These are phyloP conservation scores for Hansenula lynferdii DNA, from an alignment of 1,139 yeast species.

Conservation along the genomic window DNA sequence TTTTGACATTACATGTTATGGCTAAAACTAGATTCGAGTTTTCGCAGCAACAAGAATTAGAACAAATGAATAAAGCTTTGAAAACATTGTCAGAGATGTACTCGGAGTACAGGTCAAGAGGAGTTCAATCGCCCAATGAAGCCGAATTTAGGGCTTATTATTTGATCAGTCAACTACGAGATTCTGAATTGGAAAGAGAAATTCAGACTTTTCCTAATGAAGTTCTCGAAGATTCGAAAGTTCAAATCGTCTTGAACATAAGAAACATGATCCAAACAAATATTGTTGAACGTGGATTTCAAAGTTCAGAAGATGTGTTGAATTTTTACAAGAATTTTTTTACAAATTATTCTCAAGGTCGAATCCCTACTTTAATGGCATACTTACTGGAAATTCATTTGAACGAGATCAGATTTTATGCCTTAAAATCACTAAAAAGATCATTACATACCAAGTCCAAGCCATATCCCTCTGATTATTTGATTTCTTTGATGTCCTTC, in stretches of 20 bases:
- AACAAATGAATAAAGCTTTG: slow-evolving; percentile 87
- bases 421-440: slow-evolving; percentile 62
- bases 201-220: slow-evolving; percentile 62
- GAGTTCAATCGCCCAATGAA: slow-evolving; percentile 73
- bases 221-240: slow-evolving; percentile 48
- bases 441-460: slow-evolving; percentile 70
- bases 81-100: slow-evolving; percentile 89
- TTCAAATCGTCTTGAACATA: slow-evolving; percentile 69
- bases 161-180: slow-evolving; percentile 72
- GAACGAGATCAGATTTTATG: slow-evolving; percentile 73
- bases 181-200: slow-evolving; percentile 79
- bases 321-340: slow-evolving; percentile 67
- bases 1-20: slow-evolving; percentile 81
- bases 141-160: slow-evolving; percentile 93
- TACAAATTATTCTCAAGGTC: slow-evolving; percentile 40
- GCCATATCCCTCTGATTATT: slow-evolving; percentile 47
- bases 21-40: slow-evolving; percentile 72
- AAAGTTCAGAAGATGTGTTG: slow-evolving; percentile 54
- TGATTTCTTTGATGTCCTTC: slow-evolving; percentile 58
- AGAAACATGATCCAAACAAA: slow-evolving; percentile 64
- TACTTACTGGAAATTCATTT: slow-evolving; percentile 79
- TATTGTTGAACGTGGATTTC: slow-evolving; percentile 51
- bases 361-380: slow-evolving; percentile 65
- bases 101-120: slow-evolving; percentile 68
- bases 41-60: slow-evolving; percentile 93